Base-by-base conservation (phyloP, 2,329 filamentous ascomycete species). In the Diatrype stigma region DNA sequence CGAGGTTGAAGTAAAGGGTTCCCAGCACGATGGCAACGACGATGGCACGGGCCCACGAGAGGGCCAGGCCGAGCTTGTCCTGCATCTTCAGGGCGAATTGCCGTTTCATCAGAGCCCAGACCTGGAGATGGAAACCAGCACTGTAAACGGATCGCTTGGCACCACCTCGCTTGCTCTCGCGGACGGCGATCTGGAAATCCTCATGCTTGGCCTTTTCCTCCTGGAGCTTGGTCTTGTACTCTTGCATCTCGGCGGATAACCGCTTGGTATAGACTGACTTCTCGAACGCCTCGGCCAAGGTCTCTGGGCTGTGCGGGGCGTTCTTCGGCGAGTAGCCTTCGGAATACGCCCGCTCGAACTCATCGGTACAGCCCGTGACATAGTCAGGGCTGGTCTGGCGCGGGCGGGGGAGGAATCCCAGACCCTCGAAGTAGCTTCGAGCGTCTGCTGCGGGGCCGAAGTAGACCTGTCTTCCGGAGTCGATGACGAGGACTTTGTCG, bases 71-170 rank as follows among this genome's bases (percentile, higher is more conserved):
- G 63, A 92, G 87, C 51, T 86, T 86, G 66, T 96, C 90, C 67
- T 95, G 89, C 74, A 90, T 86, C 73, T 94, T 94, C 61, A 95
- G 84, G 47, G 87, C 76, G 66, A 91, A 94, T 66, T 95, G 90
- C 5, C 90, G 83, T 67, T 90, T 86, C 79, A 92, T 88, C 55
- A 94, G 71, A 1, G 88, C 87, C 86, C 86, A 92, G 21, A 94
- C 78, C 66, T 96, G 91, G 1, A 89, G 74, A 56, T 91, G 83
- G 70, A 94, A 94, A 0, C 90, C 89, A 49, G 92, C 86, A 1
- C 84, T 86, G 70, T 96, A 96, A 32, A 93, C 87, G 0, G 89
- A 93, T 51, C 81, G 83, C 62, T 85, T 82, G 0, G 89, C 87
- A 7, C 84, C 80, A 49, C 85, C 84, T 11, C 89, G 85, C 75